Evolutionary conservation across 306 rosid species (phyloP).

Genomic region (Vicia villosa): DNA sequence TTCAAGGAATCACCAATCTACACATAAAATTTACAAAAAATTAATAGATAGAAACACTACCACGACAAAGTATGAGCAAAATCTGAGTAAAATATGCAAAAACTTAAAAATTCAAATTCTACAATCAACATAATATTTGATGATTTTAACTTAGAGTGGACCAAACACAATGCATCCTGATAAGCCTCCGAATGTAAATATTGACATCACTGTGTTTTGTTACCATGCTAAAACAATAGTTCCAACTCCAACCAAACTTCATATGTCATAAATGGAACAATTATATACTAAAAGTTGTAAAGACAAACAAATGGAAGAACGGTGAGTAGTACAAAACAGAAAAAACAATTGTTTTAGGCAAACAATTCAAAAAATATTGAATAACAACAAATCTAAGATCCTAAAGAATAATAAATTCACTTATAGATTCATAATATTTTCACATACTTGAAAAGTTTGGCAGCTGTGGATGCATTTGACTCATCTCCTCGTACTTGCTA

Average conservation of each 20-base stretch:
- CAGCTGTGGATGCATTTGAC: too few species aligned
- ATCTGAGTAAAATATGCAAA: too few species aligned
- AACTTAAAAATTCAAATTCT: too few species aligned
- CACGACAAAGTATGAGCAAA: too few species aligned
- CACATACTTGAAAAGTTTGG: too few species aligned
- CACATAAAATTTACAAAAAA: too few species aligned
- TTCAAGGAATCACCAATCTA: too few species aligned
- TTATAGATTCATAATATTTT: slow-evolving; percentile 21
- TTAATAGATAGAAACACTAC: too few species aligned
- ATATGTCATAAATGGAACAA: slow-evolving; percentile 9
- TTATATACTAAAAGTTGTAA: background rate
- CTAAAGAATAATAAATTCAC: slow-evolving; percentile 20
- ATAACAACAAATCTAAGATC: slow-evolving; percentile 10
- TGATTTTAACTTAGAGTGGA: too few species aligned
- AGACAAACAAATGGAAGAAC: background rate
- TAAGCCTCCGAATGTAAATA: slow-evolving; percentile 19
- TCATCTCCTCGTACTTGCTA: too few species aligned
- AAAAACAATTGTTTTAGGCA: background rate
- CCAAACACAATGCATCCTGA: slow-evolving; percentile 21
- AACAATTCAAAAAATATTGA: background rate
- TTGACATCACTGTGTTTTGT: slow-evolving; percentile 28
- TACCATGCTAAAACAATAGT: slow-evolving; percentile 43
- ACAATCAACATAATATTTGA: too few species aligned
- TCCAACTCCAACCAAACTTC: slow-evolving; percentile 26
- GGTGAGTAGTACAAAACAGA: background rate